Evolutionary conservation across 768 basidiomycete species (phyloP).

Genomic region (Termitomyces titanicus): DNA sequence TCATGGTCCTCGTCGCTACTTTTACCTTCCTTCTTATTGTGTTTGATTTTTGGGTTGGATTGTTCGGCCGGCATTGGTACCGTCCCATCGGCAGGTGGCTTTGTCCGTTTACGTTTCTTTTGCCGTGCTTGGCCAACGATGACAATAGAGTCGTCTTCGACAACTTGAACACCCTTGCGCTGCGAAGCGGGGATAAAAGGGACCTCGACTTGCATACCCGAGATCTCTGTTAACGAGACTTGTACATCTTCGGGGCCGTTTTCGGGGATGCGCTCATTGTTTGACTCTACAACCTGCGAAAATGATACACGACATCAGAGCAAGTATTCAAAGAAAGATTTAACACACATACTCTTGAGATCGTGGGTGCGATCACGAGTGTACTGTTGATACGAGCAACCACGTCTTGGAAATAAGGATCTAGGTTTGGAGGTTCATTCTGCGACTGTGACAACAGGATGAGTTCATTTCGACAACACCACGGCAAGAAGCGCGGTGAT

Average conservation of each 20-base stretch:
- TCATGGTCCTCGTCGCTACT: constrained; percentile 26
- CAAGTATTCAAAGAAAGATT: neutral
- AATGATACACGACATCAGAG: neutral
- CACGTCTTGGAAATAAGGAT: constrained; percentile 45
- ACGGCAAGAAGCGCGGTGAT: neutral
- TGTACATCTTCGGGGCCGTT: constrained; percentile 8
- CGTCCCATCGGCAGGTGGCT: constrained; percentile 18
- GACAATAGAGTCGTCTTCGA: constrained; percentile 61
- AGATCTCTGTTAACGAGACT: constrained; percentile 21
- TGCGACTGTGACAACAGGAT: neutral
- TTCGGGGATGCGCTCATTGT: constrained; percentile 7
- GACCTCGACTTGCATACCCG: constrained; percentile 60
- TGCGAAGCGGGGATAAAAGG: constrained; percentile 72
- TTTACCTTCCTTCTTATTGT: constrained; percentile 19
- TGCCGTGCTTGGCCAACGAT: constrained; percentile 63
- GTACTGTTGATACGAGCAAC: constrained; percentile 66
- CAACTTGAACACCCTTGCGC: constrained; percentile 34
- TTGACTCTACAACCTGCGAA: neutral
- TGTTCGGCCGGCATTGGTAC: constrained; percentile 13
- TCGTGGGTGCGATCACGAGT: constrained; percentile 54
- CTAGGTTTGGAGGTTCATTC: constrained; percentile 6
- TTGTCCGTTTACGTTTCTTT: constrained; percentile 62
- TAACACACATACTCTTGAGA: constrained; percentile 35
- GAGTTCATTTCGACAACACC: neutral
- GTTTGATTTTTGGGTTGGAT: constrained; percentile 11